Evolutionary conservation across 1,139 yeast genomes (phyloP).

Genomic region (Saccharomyces hybrid): DNA sequence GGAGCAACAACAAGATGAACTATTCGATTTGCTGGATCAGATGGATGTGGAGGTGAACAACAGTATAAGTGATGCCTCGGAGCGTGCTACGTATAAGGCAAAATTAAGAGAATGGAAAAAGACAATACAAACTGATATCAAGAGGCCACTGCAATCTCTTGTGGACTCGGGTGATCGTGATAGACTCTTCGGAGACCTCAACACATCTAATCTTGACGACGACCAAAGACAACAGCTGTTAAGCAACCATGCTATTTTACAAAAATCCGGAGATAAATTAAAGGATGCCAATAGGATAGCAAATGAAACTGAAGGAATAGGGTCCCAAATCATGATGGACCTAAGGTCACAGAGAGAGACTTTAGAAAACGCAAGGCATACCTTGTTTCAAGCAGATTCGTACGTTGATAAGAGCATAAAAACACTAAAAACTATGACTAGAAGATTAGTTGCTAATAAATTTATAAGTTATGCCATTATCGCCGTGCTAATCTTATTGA

Average conservation of each 20-base stretch:
- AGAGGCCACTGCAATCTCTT: slow-evolving; percentile 23
- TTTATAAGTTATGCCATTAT: slow-evolving; percentile 92
- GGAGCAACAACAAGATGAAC: slow-evolving; percentile 29
- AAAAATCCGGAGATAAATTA: slow-evolving; percentile 73
- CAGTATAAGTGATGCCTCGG: slow-evolving; percentile 17
- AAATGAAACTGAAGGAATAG: slow-evolving; percentile 83
- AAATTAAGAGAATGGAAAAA: slow-evolving; percentile 27
- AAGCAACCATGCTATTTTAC: slow-evolving; percentile 71
- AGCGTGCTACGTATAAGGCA: slow-evolving; percentile 22
- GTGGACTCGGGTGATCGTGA: slow-evolving; percentile 26
- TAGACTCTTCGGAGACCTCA: slow-evolving; percentile 18
- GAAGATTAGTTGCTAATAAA: slow-evolving; percentile 91
- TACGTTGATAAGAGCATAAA: slow-evolving; percentile 85
- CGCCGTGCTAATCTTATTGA: slow-evolving; percentile 74
- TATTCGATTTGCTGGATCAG: slow-evolving; percentile 29
- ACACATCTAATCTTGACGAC: slow-evolving; percentile 36
- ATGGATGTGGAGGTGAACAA: slow-evolving; percentile 32
- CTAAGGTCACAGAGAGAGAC: slow-evolving; percentile 92
- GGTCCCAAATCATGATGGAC: slow-evolving; percentile 84
- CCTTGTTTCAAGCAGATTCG: slow-evolving; percentile 81
- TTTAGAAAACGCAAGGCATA: slow-evolving; percentile 71
- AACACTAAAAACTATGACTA: slow-evolving; percentile 84
- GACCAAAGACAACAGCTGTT: slow-evolving; percentile 78
- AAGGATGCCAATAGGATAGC: slow-evolving; percentile 87
- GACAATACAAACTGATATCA: slow-evolving; percentile 20